Base-by-base conservation (phyloP, 1,284 basidiomycete species). In the Fomitopsis pinicola region DNA sequence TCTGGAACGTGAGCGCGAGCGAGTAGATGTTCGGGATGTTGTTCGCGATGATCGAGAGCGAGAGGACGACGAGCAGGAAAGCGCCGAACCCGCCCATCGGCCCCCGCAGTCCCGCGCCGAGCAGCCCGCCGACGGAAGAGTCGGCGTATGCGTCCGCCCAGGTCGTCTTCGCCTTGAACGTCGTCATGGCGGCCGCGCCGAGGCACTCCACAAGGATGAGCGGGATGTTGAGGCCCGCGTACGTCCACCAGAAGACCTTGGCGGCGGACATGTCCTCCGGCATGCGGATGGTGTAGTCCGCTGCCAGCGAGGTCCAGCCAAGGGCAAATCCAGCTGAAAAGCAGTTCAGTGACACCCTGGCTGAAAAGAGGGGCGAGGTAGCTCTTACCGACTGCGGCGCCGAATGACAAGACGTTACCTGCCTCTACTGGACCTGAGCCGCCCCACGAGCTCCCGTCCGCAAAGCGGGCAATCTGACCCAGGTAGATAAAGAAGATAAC, bases 11-110 rank as follows among this genome's bases (percentile, higher is more conserved):
- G 54, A 73, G 67, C 22, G 71, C 68, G 62, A 73, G 71, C 50
- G 69, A 72, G 68, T 75, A 75, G 59, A 73, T 71, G 62, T 73
- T 75, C 30, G 73, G 72, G 46, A 71, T 73, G 65, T 73, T 73
- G 62, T 72, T 73, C 30, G 71, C 71, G 48, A 74, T 67, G 63
- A 76, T 76, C 35, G 69, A 69, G 38, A 76, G 67, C 14, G 68
- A 75, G 68, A 72, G 59, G 45, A 72, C 57, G 17, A 73, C 71
- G 55, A 70, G 63, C 50, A 70, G 66, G 67, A 73, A 73, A 36
- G 67, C 58, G 3, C 72, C 72, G 63, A 73, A 73, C 3, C 70
- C 70, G 28, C 65, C 66, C 17, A 69, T 67, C 5, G 71, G 70
- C 30, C 61, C 61, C 42, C 69, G 62, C 36, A 73, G 66, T 14